Evolutionary conservation across 73 alveolate genomes (phyloP), one percentile per base, ranked within the genome.

Genomic region (Effrenium voratum): DNA sequence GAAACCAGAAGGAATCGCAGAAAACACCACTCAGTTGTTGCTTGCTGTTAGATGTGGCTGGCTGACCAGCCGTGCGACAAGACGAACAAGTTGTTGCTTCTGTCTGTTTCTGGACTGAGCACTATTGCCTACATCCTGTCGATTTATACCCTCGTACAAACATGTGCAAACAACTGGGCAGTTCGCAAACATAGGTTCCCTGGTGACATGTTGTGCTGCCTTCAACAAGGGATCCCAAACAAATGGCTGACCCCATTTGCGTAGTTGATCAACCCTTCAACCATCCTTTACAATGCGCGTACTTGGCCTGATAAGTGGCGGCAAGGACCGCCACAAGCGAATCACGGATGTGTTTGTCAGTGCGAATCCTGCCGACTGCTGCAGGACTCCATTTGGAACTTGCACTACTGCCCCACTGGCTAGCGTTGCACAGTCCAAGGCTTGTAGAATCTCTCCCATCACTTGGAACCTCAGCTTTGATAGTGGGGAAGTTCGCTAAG

Each of bases 201-300:
- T 55, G 15, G 68, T 19, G 72, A 32, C 28, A 15, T 13, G 28
- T 57, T 6, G 19, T 15, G 72, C 72, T 24, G 77, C 40, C 34
- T 28, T 24, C 26, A 32, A 32, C 77, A 10, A 10, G 32, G 77
- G 44, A 15, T 24, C 34, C 4, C 8, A 2, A 22, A 12, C 40
- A 22, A 24, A 0, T 13, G 16, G 77, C 19, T 3, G 19, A 10
- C 19, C 10, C 28, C 66, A 52, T 52, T 13, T 52, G 19, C 19
- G 19, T 19, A 13, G 40, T 8, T 19, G 40, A 24, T 63, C 79
- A 26, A 66, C 43, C 19, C 63, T 19, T 41, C 38, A 22, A 68
- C 93, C 70, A n/a, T n/a, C n/a, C n/a, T n/a, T n/a, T n/a, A n/a
- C n/a, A n/a, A 93, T 93, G 98, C 90, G 80, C 73, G 98, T 93